These are phyloP conservation scores for Trametes meyenii DNA, from an alignment of 768 basidiomycete genomes.

Conservation along the genomic window DNA sequence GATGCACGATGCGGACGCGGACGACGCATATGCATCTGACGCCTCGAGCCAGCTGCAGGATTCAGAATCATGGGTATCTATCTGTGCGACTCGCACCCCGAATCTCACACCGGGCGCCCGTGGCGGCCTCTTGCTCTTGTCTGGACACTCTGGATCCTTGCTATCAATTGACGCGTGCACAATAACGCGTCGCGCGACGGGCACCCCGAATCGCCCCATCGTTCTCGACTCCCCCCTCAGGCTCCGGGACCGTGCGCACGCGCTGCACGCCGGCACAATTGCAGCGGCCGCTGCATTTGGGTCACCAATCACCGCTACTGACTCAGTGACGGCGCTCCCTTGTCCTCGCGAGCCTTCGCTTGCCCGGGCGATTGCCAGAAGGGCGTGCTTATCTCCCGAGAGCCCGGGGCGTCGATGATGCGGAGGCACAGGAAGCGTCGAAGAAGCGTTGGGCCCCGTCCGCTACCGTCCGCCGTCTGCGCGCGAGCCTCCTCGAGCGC, in stretches of 20 bases:
- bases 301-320: no score
- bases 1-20: background rate
- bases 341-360: no score
- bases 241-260: background rate
- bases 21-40: no score
- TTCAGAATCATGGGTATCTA: no score
- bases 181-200: background rate
- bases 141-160: background rate
- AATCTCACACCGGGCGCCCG: background rate
- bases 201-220: background rate
- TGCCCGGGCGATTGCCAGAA: background rate
- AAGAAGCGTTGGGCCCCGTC: background rate
- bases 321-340: no score
- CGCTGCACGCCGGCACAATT: background rate
- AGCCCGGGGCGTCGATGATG: background rate
- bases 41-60: no score
- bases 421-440: background rate
- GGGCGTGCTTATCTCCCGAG: background rate
- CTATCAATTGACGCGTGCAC: background rate
- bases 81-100: background rate
- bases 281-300: background rate
- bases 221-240: background rate
- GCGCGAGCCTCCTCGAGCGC: constrained; percentile 1
- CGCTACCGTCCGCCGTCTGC: background rate
- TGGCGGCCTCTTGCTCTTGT: background rate